Evolutionary conservation across 257 asterid genomes (phyloP), one percentile per base, ranked within the genome.

Genomic region (Solanum piurae): DNA sequence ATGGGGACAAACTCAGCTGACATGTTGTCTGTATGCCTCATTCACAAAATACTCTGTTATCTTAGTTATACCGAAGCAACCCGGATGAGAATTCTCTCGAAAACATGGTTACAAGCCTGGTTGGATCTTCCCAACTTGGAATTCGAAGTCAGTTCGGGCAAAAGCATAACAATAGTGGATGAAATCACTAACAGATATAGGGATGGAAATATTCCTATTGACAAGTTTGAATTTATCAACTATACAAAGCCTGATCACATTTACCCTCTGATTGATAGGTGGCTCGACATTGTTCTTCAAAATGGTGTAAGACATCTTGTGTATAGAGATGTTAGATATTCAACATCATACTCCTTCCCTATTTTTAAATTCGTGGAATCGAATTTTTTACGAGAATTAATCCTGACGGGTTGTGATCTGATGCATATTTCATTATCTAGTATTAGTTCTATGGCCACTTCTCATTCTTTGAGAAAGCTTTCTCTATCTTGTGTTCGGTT

Each of bases 361-460:
- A 1, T 68, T 68, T 62, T 68, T 0, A 68, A 13, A 27, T 27
- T 68, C 74, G 1, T 27, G 37, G 74, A 14, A 0, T 7, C 23
- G 7, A 25, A 66, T 11, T 25, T 2, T 66, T 25, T 66, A 66
- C 9, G 73, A 25, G 34, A 66, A 66, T 20, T 68, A 2, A 13
- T 68, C 37, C 5, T 68, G 37, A 27, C 21, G 21, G 74, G 74
- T 68, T 68, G 36, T 68, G 37, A 27, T 68, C 74, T 68, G 36
- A 68, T 27, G 37, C 74, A 27, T 68, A 16, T 27, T 66, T 68
- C 74, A 12, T 68, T 68, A 13, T 27, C 9, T 1, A 66, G 73
- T 66, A 12, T 12, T 27, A 66, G 36, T 60, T 23, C 0, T 66
- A 0, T 27, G 1, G 73, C 34, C 0, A 66, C 0, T 0, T 68